Evolutionary conservation across 2,329 filamentous ascomycete species (phyloP).

Genomic region (Venturia nashicola): DNA sequence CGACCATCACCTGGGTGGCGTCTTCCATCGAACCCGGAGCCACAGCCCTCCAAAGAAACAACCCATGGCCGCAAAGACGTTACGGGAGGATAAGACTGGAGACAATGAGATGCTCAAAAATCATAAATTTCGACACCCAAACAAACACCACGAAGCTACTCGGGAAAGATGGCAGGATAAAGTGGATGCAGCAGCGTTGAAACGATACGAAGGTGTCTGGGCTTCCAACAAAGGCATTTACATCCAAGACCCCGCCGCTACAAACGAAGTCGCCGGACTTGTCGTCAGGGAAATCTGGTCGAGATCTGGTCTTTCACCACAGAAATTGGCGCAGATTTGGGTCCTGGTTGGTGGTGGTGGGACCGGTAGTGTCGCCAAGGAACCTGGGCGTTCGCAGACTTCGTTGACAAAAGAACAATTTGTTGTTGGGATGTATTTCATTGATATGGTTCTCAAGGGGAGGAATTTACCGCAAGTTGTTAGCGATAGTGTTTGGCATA

Average conservation of each 20-base stretch:
- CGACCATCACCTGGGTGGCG: neutral
- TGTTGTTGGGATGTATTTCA: conserved; percentile 71
- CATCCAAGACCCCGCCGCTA: conserved; percentile 14
- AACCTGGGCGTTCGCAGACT: neutral
- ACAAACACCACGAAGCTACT: conserved; percentile 63
- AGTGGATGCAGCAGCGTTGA: conserved; percentile 60
- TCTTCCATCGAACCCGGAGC: neutral
- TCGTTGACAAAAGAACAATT: conserved; percentile 56
- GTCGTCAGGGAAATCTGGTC: conserved; percentile 66
- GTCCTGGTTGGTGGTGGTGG: conserved; percentile 56
- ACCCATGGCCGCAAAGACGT: neutral
- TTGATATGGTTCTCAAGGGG: conserved; percentile 70
- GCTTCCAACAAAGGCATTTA: conserved; percentile 60
- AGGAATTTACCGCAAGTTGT: conserved; percentile 64
- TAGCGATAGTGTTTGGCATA: conserved; percentile 63
- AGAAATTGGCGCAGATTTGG: conserved; percentile 66
- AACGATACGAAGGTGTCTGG: conserved; percentile 75
- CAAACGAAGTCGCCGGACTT: conserved; percentile 50
- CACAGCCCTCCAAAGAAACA: conserved; percentile 6
- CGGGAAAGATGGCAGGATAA: conserved; percentile 66
- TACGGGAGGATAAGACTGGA: neutral
- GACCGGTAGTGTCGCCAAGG: neutral
- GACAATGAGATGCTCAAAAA: neutral
- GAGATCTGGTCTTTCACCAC: conserved; percentile 52
- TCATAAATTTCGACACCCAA: conserved; percentile 44